Evolutionary conservation across 2,329 filamentous ascomycete genomes (phyloP), one percentile per base, ranked within the genome.

Genomic region (Xylaria sp.): DNA sequence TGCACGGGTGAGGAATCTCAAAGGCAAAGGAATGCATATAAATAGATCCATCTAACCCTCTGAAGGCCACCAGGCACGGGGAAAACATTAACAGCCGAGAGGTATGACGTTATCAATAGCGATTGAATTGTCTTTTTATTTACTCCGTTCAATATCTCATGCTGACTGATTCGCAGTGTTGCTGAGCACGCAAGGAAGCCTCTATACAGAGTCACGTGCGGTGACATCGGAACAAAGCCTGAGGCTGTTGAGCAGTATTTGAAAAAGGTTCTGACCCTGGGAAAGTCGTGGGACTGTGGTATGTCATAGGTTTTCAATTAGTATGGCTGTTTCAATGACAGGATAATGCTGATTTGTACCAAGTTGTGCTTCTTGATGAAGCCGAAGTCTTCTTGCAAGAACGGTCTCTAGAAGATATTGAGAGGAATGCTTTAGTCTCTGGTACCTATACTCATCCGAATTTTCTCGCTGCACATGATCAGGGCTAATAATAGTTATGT

Each of bases 141-240:
- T n/a, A n/a, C n/a, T n/a, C n/a, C n/a, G n/a, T n/a, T n/a, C n/a
- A n/a, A n/a, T n/a, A n/a, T n/a, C n/a, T n/a, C n/a, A 43, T 21
- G 17, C 40, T 43, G 40, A 43, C 19, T 21, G 19, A 43, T 43
- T 3, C 19, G 11, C n/a, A 60, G 61, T 28, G 61, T 63, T 1
- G 61, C 61, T 5, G 61, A 60, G n/a, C 43, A 57, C 5, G 61
- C 57, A 2, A 46, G 53, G 51, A 60, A 46, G 31, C 61, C 61
- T 0, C 19, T 63, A 12, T 60, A 52, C 17, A 51, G 33, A 15
- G 61, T 63, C 3, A 60, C 51, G 3, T 60, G 61, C 17, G 57
- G 21, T 28, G 61, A 60, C 25, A 60, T 63, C 1, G 61, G 61
- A 1, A 63, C 61, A 8, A 53, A 53, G 12, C 38, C 61, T 2